A percentile compares a stretch with the other conserved stretches of the same genome.
These are phyloP conservation scores for Kodamaea alishanica DNA, from an alignment of 1,139 yeast species.

Conservation along the genomic window DNA sequence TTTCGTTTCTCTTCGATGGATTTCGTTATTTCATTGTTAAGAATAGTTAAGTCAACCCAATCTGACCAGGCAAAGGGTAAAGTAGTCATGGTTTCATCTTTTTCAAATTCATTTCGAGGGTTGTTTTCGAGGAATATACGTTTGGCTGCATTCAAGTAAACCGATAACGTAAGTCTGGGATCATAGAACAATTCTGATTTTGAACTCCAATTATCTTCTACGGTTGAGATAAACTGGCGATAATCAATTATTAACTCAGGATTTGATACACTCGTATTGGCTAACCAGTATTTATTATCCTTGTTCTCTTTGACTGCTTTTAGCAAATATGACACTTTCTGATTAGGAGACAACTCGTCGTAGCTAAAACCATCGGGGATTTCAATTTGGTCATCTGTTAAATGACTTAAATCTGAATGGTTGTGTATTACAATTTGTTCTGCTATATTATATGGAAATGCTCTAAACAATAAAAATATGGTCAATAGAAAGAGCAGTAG, in stretches of 20 bases:
- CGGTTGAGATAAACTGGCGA: constrained; percentile 9
- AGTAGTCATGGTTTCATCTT: constrained; percentile 8
- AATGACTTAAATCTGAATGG: too few relatives aligned
- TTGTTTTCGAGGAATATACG: constrained; percentile 17
- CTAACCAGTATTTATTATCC: constrained; percentile 25
- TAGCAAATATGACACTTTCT: constrained; percentile 25
- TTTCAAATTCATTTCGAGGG: constrained; percentile 15
- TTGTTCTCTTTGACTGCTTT: constrained; percentile 20
- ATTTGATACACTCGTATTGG: constrained; percentile 12
- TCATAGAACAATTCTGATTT: constrained; percentile 20
- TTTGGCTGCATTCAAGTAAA: constrained; percentile 22
- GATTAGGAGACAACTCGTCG: constrained; percentile 16
- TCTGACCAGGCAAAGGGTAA: constrained; percentile 31
- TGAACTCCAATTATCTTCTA: constrained; percentile 14
- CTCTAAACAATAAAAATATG: too few relatives aligned
- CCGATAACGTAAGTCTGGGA: constrained; percentile 24
- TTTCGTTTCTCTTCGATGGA: constrained; percentile 10
- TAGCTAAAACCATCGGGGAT: constrained; percentile 17
- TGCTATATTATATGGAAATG: too few relatives aligned
- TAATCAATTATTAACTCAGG: constrained; percentile 8
- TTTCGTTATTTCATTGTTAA: constrained; percentile 16
- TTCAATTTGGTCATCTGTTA: constrained; percentile 21
- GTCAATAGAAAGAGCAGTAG: too few relatives aligned
- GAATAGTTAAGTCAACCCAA: constrained; percentile 25
- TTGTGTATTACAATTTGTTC: too few relatives aligned